A percentile compares a stretch with the other conserved stretches of the same genome.
Evolutionary conservation across 352 stramenopile species (phyloP).

Genomic region (Elongisporangium anandrum): DNA sequence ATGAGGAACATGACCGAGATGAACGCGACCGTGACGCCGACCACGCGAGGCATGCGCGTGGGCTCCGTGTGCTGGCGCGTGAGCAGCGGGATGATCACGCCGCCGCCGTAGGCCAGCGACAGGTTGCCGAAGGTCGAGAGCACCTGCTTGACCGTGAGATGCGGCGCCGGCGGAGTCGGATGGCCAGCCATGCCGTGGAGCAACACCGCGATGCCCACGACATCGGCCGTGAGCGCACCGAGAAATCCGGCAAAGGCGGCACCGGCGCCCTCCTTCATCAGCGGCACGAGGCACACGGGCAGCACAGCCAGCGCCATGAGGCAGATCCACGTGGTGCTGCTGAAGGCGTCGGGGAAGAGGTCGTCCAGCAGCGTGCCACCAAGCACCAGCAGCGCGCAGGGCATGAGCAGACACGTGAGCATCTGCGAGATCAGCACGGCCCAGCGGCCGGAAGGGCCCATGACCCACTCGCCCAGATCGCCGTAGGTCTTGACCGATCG

Average conservation of each 20-base stretch:
- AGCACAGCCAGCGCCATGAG: slow-evolving; percentile 42
- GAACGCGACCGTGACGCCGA: slow-evolving; percentile 43
- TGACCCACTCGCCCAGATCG: slow-evolving; percentile 18
- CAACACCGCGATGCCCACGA: slow-evolving; percentile 30
- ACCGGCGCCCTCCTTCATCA: slow-evolving; percentile 39
- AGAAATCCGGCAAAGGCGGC: slow-evolving; percentile 41
- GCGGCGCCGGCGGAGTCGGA: slow-evolving; percentile 23
- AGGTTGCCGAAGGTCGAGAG: slow-evolving; percentile 45
- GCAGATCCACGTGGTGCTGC: slow-evolving; percentile 36
- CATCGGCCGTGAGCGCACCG: slow-evolving; percentile 40
- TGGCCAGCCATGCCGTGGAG: slow-evolving; percentile 43
- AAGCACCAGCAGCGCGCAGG: slow-evolving; percentile 13
- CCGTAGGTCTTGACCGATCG: slow-evolving; percentile 13
- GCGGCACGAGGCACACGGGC: slow-evolving; percentile 38
- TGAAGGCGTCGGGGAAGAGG: slow-evolving; percentile 14
- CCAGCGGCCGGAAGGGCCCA: slow-evolving; percentile 30
- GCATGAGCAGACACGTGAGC: slow-evolving; percentile 5
- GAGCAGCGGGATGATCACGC: slow-evolving; percentile 44
- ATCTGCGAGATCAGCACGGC: slow-evolving; percentile 17
- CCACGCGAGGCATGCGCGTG: slow-evolving; percentile 43
- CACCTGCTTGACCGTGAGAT: slow-evolving; percentile 37
- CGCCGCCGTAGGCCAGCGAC: slow-evolving; percentile 42
- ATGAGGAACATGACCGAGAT: slow-evolving; percentile 47
- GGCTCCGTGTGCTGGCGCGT: slow-evolving; percentile 46
- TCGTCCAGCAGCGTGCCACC: slow-evolving; percentile 10